Conservation (phyloP, 2,329 filamentous ascomycete species). For the Lecanoromycetidae sp. region DNA sequence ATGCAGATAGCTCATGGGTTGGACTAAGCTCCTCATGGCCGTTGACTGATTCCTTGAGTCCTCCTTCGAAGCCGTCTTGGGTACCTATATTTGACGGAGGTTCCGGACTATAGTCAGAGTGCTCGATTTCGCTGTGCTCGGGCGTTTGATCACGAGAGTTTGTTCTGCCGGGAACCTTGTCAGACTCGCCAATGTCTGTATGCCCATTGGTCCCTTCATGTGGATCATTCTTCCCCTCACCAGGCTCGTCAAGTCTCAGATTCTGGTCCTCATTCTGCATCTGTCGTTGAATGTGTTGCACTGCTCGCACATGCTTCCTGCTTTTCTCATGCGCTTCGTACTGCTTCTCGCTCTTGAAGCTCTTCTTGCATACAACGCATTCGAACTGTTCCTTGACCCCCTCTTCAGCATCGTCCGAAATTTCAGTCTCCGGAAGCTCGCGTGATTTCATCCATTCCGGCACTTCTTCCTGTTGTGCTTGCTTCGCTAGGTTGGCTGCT, state of each 20-base stretch:
- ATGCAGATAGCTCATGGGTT: background rate
- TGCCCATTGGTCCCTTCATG: background rate
- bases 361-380: conserved; percentile 52
- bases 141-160: too few species aligned
- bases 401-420: conserved; percentile 36
- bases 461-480: conserved; percentile 35
- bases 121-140: too few species aligned
- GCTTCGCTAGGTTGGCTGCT: conserved; percentile 66
- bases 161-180: too few species aligned
- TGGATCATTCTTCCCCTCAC: background rate
- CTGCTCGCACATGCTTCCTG: conserved; percentile 85
- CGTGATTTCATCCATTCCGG: conserved; percentile 64
- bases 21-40: background rate
- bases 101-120: too few species aligned
- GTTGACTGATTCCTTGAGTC: background rate
- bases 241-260: background rate
- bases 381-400: conserved; percentile 45
- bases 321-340: conserved; percentile 86
- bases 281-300: conserved; percentile 65
- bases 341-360: conserved; percentile 82
- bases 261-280: conserved; percentile 64
- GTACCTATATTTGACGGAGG: too few species aligned
- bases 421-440: conserved; percentile 34
- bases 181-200: background rate
- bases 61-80: background rate